Conservation (phyloP, 805 yeast species). For the Kuraishia cidri region DNA sequence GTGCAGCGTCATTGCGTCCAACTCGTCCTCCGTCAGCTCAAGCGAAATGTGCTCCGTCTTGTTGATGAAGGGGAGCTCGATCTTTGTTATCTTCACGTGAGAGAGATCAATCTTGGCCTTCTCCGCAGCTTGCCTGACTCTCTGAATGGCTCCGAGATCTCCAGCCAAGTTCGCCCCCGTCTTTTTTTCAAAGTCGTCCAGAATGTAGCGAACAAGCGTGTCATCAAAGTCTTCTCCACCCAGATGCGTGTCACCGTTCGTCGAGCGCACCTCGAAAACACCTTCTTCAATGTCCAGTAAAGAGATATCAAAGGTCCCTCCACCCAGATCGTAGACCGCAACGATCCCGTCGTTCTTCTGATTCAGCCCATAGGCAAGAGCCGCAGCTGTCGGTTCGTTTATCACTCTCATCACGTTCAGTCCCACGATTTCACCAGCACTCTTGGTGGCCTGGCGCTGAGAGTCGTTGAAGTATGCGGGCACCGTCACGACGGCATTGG, state of each 20-base stretch:
- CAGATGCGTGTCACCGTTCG: constrained; percentile 89
- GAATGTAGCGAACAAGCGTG: constrained; percentile 70
- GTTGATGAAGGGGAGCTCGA: constrained; percentile 79
- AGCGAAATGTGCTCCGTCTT: constrained; percentile 29
- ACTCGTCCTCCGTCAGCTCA: constrained; percentile 37
- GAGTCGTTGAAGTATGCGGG: constrained; percentile 88
- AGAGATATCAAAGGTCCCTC: constrained; percentile 96
- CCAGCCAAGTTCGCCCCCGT: constrained; percentile 53
- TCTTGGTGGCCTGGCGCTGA: constrained; percentile 87
- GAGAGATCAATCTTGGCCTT: constrained; percentile 85
- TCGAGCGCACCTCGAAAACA: constrained; percentile 91
- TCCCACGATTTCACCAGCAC: constrained; percentile 93
- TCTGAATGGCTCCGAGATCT: constrained; percentile 75
- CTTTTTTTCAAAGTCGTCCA: constrained; percentile 71
- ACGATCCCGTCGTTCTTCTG: constrained; percentile 56
- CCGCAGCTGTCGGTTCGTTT: constrained; percentile 88
- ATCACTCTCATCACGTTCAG: constrained; percentile 79
- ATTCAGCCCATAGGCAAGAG: constrained; percentile 88
- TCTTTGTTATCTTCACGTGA: constrained; percentile 60
- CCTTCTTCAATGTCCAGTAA: constrained; percentile 94
- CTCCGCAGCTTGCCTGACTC: constrained; percentile 84
- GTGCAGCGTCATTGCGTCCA: constrained; percentile 39
- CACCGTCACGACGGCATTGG: constrained; percentile 85
- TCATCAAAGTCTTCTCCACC: constrained; percentile 92
- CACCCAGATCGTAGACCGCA: constrained; percentile 96